A percentile compares a stretch with the other conserved stretches of the same genome.
Conservation (phyloP, 176 grass and related monocot genomes). For the Ensete glaucum region DNA sequence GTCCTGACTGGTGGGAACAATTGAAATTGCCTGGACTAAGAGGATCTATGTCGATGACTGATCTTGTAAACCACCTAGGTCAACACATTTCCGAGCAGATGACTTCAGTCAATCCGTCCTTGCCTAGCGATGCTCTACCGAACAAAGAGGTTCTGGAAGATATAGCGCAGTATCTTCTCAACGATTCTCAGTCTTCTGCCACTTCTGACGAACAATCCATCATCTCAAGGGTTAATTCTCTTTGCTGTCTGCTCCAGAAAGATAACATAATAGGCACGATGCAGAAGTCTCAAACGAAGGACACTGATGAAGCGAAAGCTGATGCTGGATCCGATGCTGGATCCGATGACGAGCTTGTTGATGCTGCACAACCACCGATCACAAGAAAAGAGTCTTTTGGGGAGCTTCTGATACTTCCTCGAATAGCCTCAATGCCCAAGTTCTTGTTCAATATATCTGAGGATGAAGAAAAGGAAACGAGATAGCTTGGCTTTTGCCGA, state of each 20-base stretch:
- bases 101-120: conserved; percentile 11
- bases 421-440: conserved; percentile 38
- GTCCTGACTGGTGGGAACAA: conserved; percentile 20
- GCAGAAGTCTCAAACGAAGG: not conserved
- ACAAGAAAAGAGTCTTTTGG: conserved; percentile 39
- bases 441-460: conserved; percentile 49
- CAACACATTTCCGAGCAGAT: conserved; percentile 35
- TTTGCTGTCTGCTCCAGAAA: conserved; percentile 45
- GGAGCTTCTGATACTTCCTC: conserved; percentile 37
- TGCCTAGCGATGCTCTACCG: conserved; percentile 14
- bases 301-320: conserved; percentile 12
- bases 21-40: conserved; percentile 54
- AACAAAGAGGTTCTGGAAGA: conserved; percentile 45
- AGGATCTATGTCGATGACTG: conserved; percentile 46
- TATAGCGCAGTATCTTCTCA: conserved; percentile 46
- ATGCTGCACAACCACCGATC: conserved; percentile 12
- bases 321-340: conserved; percentile 25
- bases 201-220: conserved; percentile 42
- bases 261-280: not conserved
- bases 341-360: conserved; percentile 36
- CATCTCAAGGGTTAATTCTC: conserved; percentile 44
- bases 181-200: conserved; percentile 31
- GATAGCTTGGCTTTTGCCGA: not conserved
- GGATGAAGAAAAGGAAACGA: conserved; percentile 38
- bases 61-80: conserved; percentile 45